A percentile compares a stretch with the other conserved stretches of the same genome.
Conservation (phyloP, 257 asterid genomes). For the Primulina eburnea region DNA sequence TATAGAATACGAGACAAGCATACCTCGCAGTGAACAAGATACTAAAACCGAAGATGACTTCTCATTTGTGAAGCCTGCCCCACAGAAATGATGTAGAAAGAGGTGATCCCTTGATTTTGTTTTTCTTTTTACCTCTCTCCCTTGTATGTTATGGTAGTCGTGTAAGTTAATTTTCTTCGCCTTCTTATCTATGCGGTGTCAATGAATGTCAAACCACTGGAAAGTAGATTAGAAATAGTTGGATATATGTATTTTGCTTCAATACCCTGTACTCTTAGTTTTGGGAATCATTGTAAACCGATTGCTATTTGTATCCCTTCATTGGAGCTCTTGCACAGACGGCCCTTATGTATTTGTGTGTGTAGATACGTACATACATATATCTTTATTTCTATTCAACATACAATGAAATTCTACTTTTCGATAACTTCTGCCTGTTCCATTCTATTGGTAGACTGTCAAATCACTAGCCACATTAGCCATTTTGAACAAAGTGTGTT, state of each 20-base stretch:
- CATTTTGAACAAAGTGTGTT: no score
- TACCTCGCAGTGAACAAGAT: constrained; percentile 24
- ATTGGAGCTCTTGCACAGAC: background rate
- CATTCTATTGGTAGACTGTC: no score
- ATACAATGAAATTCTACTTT: no score
- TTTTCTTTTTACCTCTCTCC: background rate
- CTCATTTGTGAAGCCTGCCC: constrained; percentile 64
- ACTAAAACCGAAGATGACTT: constrained; percentile 53
- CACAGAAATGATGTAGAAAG: constrained; percentile 33
- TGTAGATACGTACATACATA: no score
- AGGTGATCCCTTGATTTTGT: background rate
- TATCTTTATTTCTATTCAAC: no score
- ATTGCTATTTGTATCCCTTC: background rate
- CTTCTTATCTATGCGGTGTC: background rate
- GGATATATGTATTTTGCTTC: background rate
- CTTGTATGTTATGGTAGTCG: background rate
- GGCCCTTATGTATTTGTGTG: no score
- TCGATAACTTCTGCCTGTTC: no score
- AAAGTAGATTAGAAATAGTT: no score
- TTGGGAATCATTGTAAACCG: background rate
- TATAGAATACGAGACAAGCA: constrained; percentile 28
- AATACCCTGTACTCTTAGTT: background rate
- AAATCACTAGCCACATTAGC: no score
- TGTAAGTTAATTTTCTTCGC: background rate
- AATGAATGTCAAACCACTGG: background rate